phyloP scores from a whole-genome alignment of 208 protist genomes.

The Acanthamoeba triangularis region DNA sequence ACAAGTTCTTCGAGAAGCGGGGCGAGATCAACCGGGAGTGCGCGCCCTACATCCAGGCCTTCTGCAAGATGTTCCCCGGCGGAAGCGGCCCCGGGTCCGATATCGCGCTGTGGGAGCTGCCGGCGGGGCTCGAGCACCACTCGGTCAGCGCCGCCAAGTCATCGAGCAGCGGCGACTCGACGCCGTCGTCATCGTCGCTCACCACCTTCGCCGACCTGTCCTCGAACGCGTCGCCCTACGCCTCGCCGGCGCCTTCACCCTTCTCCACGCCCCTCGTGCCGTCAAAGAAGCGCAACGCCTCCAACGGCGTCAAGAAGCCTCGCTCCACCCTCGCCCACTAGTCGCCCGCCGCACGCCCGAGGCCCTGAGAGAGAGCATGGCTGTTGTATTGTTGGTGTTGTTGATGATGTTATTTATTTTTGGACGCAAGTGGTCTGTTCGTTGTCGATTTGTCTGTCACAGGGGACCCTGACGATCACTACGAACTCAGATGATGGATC shows the following conservation, averaged over 20 bases:
- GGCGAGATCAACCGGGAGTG: slow-evolving; percentile 31
- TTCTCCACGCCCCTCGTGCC: background rate
- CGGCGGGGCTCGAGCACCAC: background rate
- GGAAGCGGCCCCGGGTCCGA: background rate
- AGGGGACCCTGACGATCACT: no score
- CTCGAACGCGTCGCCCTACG: background rate
- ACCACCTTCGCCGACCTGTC: background rate
- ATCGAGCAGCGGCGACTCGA: background rate
- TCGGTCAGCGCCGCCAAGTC: background rate
- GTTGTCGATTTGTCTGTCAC: no score
- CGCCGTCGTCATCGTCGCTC: background rate
- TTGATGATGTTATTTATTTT: no score
- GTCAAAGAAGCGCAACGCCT: background rate
- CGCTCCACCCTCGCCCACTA: no score
- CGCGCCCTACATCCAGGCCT: slow-evolving; percentile 32
- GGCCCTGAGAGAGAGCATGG: no score
- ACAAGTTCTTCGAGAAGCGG: slow-evolving; percentile 33
- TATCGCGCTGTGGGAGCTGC: background rate
- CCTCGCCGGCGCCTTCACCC: background rate
- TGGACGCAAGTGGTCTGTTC: no score
- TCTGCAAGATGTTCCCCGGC: slow-evolving; percentile 7
- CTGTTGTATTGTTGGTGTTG: no score
- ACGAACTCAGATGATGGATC: no score
- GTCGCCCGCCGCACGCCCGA: no score
- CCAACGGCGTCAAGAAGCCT: no score